Evolutionary conservation across 2,329 filamentous ascomycete genomes (phyloP), one percentile per base, ranked within the genome.

Genomic region (Thermoascus crustaceus): DNA sequence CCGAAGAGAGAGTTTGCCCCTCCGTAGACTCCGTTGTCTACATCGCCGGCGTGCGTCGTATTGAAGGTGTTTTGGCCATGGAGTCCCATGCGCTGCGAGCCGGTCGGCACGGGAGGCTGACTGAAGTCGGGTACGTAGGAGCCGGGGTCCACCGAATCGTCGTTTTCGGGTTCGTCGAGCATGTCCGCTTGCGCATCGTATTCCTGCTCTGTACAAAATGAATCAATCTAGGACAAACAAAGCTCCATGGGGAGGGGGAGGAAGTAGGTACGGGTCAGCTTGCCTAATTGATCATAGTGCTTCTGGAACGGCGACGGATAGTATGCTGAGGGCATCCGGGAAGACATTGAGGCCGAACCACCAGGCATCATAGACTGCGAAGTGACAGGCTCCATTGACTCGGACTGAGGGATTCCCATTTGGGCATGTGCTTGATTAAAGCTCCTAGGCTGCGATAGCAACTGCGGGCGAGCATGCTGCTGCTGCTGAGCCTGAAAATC

Each of bases 241-340:
- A 76, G 70, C 67, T 74, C 72, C 68, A 72, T 71, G 54, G 52
- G 53, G 51, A 45, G 55, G 32, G 34, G 64, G 51, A 57, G 58
- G 52, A 43, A 48, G 53, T 53, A 51, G 57, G 66, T 65, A 62
- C 53, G 69, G 71, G 73, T 62, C 55, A 73, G 72, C 87, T 84
- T 86, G 83, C 89, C 89, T 62, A 96, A 78, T 71, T 94, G 86
- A 63, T 93, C 85, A 64, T 93, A 88, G 61, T 95, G 89, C 60
- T 84, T 91, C 57, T 93, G 86, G 65, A 94, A 95, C 11, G 85
- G 82, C 39, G 85, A 82, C 32, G 84, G 79, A 57, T 94, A 95
- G 64, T 82, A 94, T 35, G 64, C 61, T 11, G 68, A 64, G 25
- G 69, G 62, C 30, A 64, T 47, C 10, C 60, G 60, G 30, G 57